Base-by-base conservation (phyloP, 192 early-diverging fungal species). In the Entophlyctis luteolus region DNA sequence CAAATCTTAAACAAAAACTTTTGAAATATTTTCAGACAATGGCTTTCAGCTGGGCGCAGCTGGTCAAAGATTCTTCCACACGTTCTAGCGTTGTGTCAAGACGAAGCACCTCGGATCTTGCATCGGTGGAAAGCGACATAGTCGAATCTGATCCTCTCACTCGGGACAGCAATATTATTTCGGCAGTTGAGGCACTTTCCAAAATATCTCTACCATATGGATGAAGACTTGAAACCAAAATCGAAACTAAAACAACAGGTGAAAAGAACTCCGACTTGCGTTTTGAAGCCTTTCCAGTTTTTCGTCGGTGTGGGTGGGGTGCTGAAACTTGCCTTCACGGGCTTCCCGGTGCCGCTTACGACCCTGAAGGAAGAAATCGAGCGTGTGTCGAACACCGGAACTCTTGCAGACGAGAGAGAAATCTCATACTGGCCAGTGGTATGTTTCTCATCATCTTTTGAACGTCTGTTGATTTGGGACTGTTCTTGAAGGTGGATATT, bases 351-450 rank as follows among this genome's bases (percentile, higher is more conserved):
- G 37, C 57, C 57, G 3, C 20, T 59, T 4, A 23, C 45, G 57
- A 39, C n/a, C 57, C 34, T 59, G 36, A 59, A 59, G 25, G 16
- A 6, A 25, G 37, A 59, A 34, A 27, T 25, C 29, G 38, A 36
- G 25, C 6, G 10, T 5, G 45, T 59, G 12, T 8, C 28, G 23
- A 59, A 42, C 23, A n/a, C 10, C 8, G 57, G 37, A 0, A 39
- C 28, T 27, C 16, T 59, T 4, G 38, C 57, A 4, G 38, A 39
- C 25, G 57, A 59, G 27, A 14, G 10, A 10, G 5, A 16, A 36
- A 59, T 10, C 23, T 59, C 57, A 22, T 34, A 59, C 10, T 59
- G 57, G 57, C 57, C 57, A 42, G 45, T 59, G 57, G 57, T 59
- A 31, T 45, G 20, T 45, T 16, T 12, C 42, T 45, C 20, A 16